Evolutionary conservation across 2,329 filamentous ascomycete genomes (phyloP).

Genomic region (Aspergillus pseudoglaucus): DNA sequence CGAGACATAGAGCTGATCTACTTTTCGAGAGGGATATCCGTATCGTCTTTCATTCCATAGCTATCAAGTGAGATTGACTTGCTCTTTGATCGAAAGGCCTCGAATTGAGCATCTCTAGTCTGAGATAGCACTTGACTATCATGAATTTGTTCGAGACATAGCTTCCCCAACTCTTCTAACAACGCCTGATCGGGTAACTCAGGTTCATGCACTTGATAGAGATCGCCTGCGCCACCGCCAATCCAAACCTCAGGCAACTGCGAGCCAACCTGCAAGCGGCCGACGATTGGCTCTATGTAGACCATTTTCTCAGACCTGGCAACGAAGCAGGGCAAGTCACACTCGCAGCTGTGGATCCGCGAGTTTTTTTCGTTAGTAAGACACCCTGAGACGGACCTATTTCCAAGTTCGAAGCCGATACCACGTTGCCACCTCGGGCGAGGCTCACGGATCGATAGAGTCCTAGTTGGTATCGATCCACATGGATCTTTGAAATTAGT

Average conservation of each 20-base stretch:
- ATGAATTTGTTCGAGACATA: conserved; percentile 42
- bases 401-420: conserved; percentile 65
- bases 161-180: conserved; percentile 47
- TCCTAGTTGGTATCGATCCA: conserved; percentile 71
- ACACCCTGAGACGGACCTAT: conserved; percentile 62
- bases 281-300: conserved; percentile 71
- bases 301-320: conserved; percentile 52
- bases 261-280: conserved; percentile 49
- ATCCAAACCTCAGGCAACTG: conserved; percentile 68
- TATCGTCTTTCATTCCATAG: conserved; percentile 31
- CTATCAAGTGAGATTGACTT: conserved; percentile 32
- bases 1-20: conserved; percentile 28
- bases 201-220: conserved; percentile 62
- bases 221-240: conserved; percentile 71
- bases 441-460: conserved; percentile 62
- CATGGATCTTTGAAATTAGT: conserved; percentile 55
- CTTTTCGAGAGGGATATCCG: conserved; percentile 31
- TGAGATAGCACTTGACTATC: conserved; percentile 21
- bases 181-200: conserved; percentile 47
- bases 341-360: conserved; percentile 81
- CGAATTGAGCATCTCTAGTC: conserved; percentile 23
- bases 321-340: conserved; percentile 46
- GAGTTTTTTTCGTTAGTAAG: conserved; percentile 58
- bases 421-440: conserved; percentile 48
- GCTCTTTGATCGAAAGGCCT: conserved; percentile 27